Evolutionary conservation across 1,284 basidiomycete genomes (phyloP), one percentile per base, ranked within the genome.

Genomic region (Marasmius fiardii): DNA sequence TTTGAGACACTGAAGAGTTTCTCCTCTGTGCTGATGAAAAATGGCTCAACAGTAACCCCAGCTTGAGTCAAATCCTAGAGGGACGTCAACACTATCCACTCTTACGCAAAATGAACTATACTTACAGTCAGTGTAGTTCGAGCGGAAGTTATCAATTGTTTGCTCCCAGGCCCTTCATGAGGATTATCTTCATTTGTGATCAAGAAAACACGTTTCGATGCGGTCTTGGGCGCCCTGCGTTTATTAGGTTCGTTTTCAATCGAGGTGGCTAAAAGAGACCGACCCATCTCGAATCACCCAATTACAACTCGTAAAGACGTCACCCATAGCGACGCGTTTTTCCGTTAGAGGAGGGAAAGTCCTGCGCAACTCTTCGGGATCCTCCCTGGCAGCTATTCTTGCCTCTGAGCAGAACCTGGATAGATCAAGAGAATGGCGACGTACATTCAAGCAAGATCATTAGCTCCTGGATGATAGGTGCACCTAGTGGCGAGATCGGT

Each of bases 151-250:
- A 81, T 68, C 11, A 90, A 68, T 53, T 86, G 82, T 44, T 78
- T 76, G 63, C 71, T 82, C 18, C 74, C 71, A 16, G 65, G 63
- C 2, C 76, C 77, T 5, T 76, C 65, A 61, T 82, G 78, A 4
- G 81, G 85, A 61, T 79, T 66, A 65, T 98, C 96, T 60, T 95
- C 86, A 67, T 98, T 90, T 0, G 96, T 98, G 49, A 99, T 90
- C 51, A 95, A 78, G 67, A 98, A 98, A 1, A 98, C 82, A 8
- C 95, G 86, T 67, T 96, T 95, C 33, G 88, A 86, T 0, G 93
- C 93, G 0, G 87, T 89, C 64, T 92, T 94, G 4, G 85, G 91
- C 53, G 82, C 92, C 14, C 93, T 94, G 56, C 51, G 23, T 43
- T 41, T n/a, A 53, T 49, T 26, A 49, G 28, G 2, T 10, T 28